Percentiles rank a stretch among this genome's conserved stretches.
These are phyloP conservation scores for Secale cereale DNA, from an alignment of 176 grass and related monocot genomes.

Conservation along the genomic window DNA sequence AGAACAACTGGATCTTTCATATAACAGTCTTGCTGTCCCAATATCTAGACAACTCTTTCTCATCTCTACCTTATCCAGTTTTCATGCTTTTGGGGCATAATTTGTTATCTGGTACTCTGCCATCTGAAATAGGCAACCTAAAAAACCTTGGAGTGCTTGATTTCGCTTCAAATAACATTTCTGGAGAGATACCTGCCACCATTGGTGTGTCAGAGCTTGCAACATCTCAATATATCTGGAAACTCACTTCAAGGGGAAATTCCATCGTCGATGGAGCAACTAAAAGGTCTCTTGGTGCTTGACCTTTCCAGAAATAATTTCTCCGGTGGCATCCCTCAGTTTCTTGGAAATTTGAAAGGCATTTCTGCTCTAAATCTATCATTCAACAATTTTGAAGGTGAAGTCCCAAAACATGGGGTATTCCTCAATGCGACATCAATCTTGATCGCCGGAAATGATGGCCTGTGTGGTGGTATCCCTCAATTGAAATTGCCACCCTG, in stretches of 20 bases:
- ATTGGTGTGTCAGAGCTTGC: slow-evolving; percentile 23
- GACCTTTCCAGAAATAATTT: slow-evolving; percentile 43
- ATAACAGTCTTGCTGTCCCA: slow-evolving; percentile 30
- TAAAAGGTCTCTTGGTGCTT: slow-evolving; percentile 29
- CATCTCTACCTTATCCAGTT: slow-evolving; percentile 15
- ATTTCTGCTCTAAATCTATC: slow-evolving; percentile 31
- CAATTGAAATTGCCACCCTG: slow-evolving; percentile 18
- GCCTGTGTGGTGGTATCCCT: slow-evolving; percentile 42
- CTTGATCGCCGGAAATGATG: slow-evolving; percentile 16
- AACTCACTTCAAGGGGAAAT: slow-evolving; percentile 46
- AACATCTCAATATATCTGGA: slow-evolving; percentile 15
- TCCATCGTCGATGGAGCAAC: slow-evolving; percentile 23
- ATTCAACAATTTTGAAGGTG: slow-evolving; percentile 55
- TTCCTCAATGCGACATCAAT: slow-evolving; percentile 29
- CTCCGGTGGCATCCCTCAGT: slow-evolving; percentile 34
- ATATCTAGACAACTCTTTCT: slow-evolving; percentile 45
- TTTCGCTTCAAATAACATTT: slow-evolving; percentile 4
- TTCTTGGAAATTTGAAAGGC: slow-evolving; percentile 11
- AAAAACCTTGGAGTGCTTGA: slow-evolving; percentile 11
- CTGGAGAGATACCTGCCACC: slow-evolving; percentile 2
- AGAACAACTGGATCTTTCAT: slow-evolving; percentile 28
- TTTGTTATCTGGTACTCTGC: slow-evolving; percentile 35
- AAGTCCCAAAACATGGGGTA: slow-evolving; percentile 20
- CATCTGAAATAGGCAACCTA: slow-evolving; percentile 29
- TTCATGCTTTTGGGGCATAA: no score